Evolutionary conservation across 1,284 basidiomycete genomes (phyloP).

Genomic region (Agroathelia rolfsii): DNA sequence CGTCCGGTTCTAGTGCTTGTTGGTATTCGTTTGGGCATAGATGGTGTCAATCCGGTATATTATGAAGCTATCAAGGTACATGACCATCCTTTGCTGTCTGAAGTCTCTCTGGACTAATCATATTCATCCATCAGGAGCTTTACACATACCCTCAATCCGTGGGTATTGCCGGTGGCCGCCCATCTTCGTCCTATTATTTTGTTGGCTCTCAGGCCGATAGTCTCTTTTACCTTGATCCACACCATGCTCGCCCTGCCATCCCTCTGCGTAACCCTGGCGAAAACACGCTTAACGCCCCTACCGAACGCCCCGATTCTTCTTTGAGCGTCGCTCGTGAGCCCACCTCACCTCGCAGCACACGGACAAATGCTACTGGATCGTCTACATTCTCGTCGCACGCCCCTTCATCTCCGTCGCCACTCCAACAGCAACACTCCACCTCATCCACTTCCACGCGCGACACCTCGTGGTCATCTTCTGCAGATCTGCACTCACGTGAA

Average conservation of each 20-base stretch:
- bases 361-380: constrained; percentile 41
- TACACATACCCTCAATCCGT: constrained; percentile 94
- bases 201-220: constrained; percentile 86
- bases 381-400: constrained; percentile 51
- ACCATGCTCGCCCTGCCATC: constrained; percentile 78
- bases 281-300: constrained; percentile 13
- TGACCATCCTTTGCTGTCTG: constrained; percentile 1
- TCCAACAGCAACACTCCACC: constrained; percentile 49
- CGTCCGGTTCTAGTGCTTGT: constrained; percentile 83
- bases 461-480: constrained; percentile 17
- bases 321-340: too few species aligned
- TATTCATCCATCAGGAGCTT: constrained; percentile 44
- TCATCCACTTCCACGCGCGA: constrained; percentile 28
- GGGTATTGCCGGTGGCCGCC: constrained; percentile 92
- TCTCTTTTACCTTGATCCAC: constrained; percentile 94
- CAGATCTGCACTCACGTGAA: too few species aligned
- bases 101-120: too few species aligned
- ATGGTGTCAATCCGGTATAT: constrained; percentile 92
- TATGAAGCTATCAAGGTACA: constrained; percentile 87
- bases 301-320: too few species aligned
- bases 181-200: constrained; percentile 95
- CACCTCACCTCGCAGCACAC: constrained; percentile 44
- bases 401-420: constrained; percentile 45
- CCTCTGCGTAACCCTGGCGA: constrained; percentile 58
- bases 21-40: constrained; percentile 81